Percentiles rank a stretch among this genome's conserved stretches.
Evolutionary conservation across 2,329 filamentous ascomycete genomes (phyloP).

Genomic region (Didymella sp.): DNA sequence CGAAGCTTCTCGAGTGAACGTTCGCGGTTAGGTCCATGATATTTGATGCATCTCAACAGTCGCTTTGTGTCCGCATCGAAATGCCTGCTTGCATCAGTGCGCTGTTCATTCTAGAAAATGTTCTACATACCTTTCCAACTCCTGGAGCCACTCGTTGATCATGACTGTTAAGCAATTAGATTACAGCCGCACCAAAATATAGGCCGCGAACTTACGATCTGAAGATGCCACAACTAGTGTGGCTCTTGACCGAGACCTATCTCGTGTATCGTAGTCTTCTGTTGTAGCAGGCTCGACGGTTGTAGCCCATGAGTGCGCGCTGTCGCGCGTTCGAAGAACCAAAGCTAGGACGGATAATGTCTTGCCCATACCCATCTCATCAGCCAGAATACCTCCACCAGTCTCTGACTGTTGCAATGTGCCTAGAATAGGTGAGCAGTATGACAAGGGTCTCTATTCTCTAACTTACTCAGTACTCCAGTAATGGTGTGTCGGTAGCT

Average conservation of each 20-base stretch:
- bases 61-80: slow-evolving; percentile 27
- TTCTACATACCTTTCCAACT: slow-evolving; percentile 46
- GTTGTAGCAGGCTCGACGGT: not conserved
- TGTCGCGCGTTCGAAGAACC: slow-evolving; percentile 52
- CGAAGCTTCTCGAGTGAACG: slow-evolving; percentile 14
- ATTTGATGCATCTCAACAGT: slow-evolving; percentile 29
- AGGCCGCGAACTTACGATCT: slow-evolving; percentile 33
- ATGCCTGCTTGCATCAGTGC: slow-evolving; percentile 19
- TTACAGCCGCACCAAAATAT: too few species aligned
- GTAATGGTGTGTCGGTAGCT: slow-evolving; percentile 54
- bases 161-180: too few species aligned
- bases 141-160: slow-evolving; percentile 44
- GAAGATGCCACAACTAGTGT: slow-evolving; percentile 44
- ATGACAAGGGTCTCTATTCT: too few species aligned
- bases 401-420: slow-evolving; percentile 32
- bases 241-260: slow-evolving; percentile 24
- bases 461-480: slow-evolving; percentile 34
- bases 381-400: slow-evolving; percentile 61
- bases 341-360: slow-evolving; percentile 61
- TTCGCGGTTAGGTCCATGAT: slow-evolving; percentile 33
- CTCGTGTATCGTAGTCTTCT: not conserved
- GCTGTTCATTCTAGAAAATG: too few species aligned
- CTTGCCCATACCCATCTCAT: slow-evolving; percentile 69
- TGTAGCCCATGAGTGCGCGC: slow-evolving; percentile 48
- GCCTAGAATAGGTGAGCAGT: not conserved